A percentile compares a stretch with the other conserved stretches of the same genome.
Evolutionary conservation across 2,329 filamentous ascomycete genomes (phyloP).

Genomic region (Bipolaris cookei): DNA sequence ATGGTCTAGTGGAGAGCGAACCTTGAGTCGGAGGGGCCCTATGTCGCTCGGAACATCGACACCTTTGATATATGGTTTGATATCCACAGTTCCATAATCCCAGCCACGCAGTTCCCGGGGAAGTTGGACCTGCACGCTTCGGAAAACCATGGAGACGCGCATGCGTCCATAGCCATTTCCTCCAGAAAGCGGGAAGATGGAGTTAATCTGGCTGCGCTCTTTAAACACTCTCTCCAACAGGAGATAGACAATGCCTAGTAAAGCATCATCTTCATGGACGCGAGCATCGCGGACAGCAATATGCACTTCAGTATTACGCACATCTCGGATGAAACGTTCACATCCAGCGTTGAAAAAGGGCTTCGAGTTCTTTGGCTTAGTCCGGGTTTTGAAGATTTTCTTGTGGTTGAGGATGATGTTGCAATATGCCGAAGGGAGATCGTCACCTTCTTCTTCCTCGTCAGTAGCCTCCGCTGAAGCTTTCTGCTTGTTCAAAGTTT

Average conservation of each 20-base stretch:
- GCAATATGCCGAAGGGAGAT: conserved; percentile 73
- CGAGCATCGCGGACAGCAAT: conserved; percentile 71
- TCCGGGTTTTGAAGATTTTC: conserved; percentile 72
- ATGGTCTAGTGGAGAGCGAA: conserved; percentile 63
- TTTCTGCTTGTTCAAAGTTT: conserved; percentile 63
- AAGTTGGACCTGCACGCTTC: conserved; percentile 69
- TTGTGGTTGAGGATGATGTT: conserved; percentile 76
- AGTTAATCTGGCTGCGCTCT: conserved; percentile 68
- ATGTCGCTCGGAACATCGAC: conserved; percentile 59
- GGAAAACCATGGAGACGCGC: conserved; percentile 74
- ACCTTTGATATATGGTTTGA: conserved; percentile 60
- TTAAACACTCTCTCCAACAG: conserved; percentile 67
- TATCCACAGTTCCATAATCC: conserved; percentile 73
- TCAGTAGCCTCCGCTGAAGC: conserved; percentile 61
- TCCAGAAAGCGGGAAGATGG: conserved; percentile 70
- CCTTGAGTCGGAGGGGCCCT: conserved; percentile 61
- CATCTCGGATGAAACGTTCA: conserved; percentile 74
- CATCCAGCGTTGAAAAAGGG: conserved; percentile 81
- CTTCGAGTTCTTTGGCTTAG: conserved; percentile 78
- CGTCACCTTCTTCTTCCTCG: conserved; percentile 65
- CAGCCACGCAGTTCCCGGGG: conserved; percentile 68
- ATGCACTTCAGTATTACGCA: conserved; percentile 70
- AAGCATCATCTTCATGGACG: conserved; percentile 70
- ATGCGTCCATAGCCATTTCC: conserved; percentile 75
- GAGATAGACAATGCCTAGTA: conserved; percentile 74